Evolutionary conservation across 2,329 filamentous ascomycete genomes (phyloP), one percentile per base, ranked within the genome.

Genomic region (Teratosphaeria destructans): DNA sequence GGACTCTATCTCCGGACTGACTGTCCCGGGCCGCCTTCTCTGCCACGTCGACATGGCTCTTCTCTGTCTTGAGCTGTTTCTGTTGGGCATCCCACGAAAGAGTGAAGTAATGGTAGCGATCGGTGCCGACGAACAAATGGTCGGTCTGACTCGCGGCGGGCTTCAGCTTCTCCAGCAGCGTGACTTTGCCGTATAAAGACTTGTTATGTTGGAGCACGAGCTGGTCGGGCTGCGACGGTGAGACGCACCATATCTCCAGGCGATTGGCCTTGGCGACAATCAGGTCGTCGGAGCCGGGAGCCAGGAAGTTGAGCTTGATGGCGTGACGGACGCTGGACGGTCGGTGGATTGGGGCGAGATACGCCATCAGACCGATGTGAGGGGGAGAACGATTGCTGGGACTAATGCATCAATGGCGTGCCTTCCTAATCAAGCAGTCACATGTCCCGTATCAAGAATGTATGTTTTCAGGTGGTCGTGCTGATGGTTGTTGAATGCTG

Each of bases 251-350:
- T 78, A 96, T 84, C 70, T 96, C 90, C 60, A 96, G 78, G 32
- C 90, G 85, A 70, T 95, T 95, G 32, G 89, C 83, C 76, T 92
- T 95, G 35, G 91, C 90, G 69, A 96, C 80, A 57, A 96, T 85
- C 63, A 99, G 79, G 67, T 89, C 91, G 68, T 95, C 88, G 62
- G 91, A 84, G 56, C 89, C 84, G 4, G 84, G 77, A 52, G 83
- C 82, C 57, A 95, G 78, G 67, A 97, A 86, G 67, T 85, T 85
- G 62, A 93, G 81, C 71, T 87, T 89, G 65, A 97, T 74, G 14
- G 92, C 93, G 82, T 96, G 89, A 59, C 92, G 86, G 64, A 96
- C 86, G 77, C 90, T 95, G 73, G 90, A 96, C 27, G 94, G 88
- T 68, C 86, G 83, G 74, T 99, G 94, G 60, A 99, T 94, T 47